A percentile compares a stretch with the other conserved stretches of the same genome.
Evolutionary conservation across 2,329 filamentous ascomycete genomes (phyloP).

Genomic region (Neofusicoccum parvum): DNA sequence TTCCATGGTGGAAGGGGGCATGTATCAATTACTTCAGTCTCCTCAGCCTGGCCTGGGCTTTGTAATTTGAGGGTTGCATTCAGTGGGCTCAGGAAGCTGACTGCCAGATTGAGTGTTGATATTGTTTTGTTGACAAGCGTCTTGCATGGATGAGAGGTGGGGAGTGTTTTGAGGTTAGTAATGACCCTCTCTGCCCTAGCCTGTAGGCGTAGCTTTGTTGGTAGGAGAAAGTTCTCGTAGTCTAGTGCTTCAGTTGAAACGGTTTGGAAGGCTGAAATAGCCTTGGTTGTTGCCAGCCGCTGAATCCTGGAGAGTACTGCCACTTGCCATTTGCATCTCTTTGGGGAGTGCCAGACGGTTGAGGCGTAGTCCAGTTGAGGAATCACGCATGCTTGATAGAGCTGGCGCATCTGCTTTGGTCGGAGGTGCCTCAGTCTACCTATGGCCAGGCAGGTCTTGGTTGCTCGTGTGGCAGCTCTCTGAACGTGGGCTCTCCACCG

Average conservation of each 20-base stretch:
- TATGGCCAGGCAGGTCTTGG: constrained; percentile 25
- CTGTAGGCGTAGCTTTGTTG: not conserved
- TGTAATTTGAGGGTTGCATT: not conserved
- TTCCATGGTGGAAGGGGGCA: not conserved
- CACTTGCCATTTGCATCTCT: constrained; percentile 21
- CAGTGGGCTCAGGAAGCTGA: not conserved
- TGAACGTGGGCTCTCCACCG: constrained; percentile 28
- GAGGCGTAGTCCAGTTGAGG: constrained; percentile 31
- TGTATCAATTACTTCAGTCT: not conserved
- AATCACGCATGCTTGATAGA: constrained; percentile 29
- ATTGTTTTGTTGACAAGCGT: not conserved
- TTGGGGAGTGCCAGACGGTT: constrained; percentile 29
- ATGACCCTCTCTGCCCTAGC: not conserved
- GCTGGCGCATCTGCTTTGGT: constrained; percentile 28
- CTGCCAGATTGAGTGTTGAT: not conserved
- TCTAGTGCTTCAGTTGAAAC: not conserved
- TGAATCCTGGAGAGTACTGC: not conserved
- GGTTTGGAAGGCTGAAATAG: not conserved
- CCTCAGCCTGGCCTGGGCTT: not conserved
- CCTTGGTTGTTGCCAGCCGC: not conserved
- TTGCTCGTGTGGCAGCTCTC: constrained; percentile 24
- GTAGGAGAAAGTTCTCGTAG: constrained; percentile 2
- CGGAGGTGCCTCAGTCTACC: constrained; percentile 27
- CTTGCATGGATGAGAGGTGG: not conserved
- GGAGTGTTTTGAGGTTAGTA: not conserved